Conservation (phyloP, 805 yeast genomes). For the Lachancea dasiensis region DNA sequence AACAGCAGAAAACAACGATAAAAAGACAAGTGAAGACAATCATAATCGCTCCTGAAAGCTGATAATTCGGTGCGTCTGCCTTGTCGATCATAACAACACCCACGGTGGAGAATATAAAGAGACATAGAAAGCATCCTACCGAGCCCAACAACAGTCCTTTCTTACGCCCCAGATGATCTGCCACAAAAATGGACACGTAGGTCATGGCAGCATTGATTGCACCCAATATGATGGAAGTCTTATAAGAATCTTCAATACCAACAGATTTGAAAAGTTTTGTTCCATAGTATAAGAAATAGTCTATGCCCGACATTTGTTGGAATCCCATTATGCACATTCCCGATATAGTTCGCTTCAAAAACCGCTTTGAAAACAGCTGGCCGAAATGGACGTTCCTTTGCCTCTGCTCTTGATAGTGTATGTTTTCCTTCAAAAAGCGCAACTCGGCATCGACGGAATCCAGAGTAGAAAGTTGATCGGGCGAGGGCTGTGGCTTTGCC, state of each 20-base stretch:
- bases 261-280: slow-evolving; percentile 51
- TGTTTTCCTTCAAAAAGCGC: slow-evolving; percentile 3
- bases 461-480: background rate
- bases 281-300: slow-evolving; percentile 63
- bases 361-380: slow-evolving; percentile 6
- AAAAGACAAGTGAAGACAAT: slow-evolving; percentile 48
- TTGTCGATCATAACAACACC: slow-evolving; percentile 40
- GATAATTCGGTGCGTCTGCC: slow-evolving; percentile 24
- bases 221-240: slow-evolving; percentile 50
- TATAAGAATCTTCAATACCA: slow-evolving; percentile 47
- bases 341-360: slow-evolving; percentile 7
- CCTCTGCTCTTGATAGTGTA: slow-evolving; percentile 3
- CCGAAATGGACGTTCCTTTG: slow-evolving; percentile 2
- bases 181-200: slow-evolving; percentile 41
- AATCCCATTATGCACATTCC: slow-evolving; percentile 9
- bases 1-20: slow-evolving; percentile 46
- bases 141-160: slow-evolving; percentile 37
- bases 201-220: slow-evolving; percentile 48
- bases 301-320: slow-evolving; percentile 54
- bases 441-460: slow-evolving; percentile 5
- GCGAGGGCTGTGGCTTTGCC: background rate
- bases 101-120: slow-evolving; percentile 45
- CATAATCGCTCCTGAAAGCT: slow-evolving; percentile 46
- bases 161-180: slow-evolving; percentile 47
- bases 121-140: slow-evolving; percentile 43